phyloP scores from a whole-genome alignment of 2,329 filamentous ascomycete species.

The Xylariales sp. region DNA sequence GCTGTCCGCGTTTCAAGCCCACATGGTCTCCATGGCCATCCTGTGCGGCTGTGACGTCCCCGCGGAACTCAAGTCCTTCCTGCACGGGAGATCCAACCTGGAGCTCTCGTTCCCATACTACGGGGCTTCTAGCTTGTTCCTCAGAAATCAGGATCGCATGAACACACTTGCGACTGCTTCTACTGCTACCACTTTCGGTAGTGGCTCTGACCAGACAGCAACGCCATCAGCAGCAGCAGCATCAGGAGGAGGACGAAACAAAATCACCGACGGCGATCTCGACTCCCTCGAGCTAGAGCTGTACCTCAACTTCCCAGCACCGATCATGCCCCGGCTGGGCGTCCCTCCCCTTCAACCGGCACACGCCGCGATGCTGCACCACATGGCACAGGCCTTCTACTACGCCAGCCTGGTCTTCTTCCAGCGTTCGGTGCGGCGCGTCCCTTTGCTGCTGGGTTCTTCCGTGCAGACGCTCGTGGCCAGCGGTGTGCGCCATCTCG shows the following conservation, averaged over 20 bases:
- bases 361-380: conserved; percentile 19
- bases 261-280: conserved; percentile 12
- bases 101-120: conserved; percentile 19
- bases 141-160: conserved; percentile 12
- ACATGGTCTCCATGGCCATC: conserved; percentile 19
- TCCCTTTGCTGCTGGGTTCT: conserved; percentile 11
- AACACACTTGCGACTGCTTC: conserved; percentile 14
- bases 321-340: too few relatives aligned
- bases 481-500: conserved; percentile 24
- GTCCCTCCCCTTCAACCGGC: conserved; percentile 14
- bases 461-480: conserved; percentile 26
- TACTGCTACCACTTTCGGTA: too few relatives aligned
- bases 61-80: conserved; percentile 12
- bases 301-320: conserved; percentile 17
- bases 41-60: conserved; percentile 15
- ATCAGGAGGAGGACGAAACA: too few relatives aligned
- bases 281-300: conserved; percentile 26
- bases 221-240: too few relatives aligned
- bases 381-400: conserved; percentile 25
- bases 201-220: too few relatives aligned
- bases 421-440: conserved; percentile 23
- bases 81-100: conserved; percentile 8
- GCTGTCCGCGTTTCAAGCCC: conserved; percentile 15
- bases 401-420: conserved; percentile 29
- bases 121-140: conserved; percentile 13